phyloP scores from a whole-genome alignment of 768 basidiomycete species.

The Boletus coccyginus region DNA sequence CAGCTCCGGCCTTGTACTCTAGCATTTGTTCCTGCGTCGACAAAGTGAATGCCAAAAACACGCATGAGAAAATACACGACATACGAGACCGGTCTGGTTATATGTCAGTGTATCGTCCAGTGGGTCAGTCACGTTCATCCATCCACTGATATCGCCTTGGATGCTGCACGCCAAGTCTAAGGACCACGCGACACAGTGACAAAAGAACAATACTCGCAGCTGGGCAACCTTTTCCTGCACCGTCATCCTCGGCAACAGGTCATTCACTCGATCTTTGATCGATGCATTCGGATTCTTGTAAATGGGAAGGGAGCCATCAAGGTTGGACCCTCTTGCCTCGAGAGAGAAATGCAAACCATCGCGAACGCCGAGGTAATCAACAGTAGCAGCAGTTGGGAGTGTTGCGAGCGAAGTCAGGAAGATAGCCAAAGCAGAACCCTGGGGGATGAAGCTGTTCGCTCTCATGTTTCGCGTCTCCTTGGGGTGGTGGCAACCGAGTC shows the following conservation, averaged over 20 bases:
- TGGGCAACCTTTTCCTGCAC: conserved; percentile 66
- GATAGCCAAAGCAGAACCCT: background rate
- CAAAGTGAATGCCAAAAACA: background rate
- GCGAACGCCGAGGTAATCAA: conserved; percentile 20
- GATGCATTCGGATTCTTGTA: conserved; percentile 61
- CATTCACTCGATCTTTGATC: conserved; percentile 43
- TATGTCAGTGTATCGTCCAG: conserved; percentile 56
- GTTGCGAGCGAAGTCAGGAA: conserved; percentile 2
- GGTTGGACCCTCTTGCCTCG: conserved; percentile 44
- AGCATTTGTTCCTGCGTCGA: conserved; percentile 38
- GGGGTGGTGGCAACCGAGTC: conserved; percentile 18
- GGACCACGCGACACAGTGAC: background rate
- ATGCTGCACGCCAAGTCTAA: conserved; percentile 39
- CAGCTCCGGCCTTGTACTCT: conserved; percentile 50
- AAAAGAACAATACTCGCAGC: conserved; percentile 38
- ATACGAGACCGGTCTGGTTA: conserved; percentile 48
- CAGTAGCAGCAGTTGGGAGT: background rate
- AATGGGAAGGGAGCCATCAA: conserved; percentile 48
- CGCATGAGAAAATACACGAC: background rate
- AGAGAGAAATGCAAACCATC: conserved; percentile 32
- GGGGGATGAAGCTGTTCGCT: background rate
- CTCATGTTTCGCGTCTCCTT: conserved; percentile 6
- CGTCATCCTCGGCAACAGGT: conserved; percentile 63
- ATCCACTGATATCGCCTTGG: conserved; percentile 63
- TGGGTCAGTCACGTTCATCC: conserved; percentile 56